phyloP scores from a whole-genome alignment of 2,329 filamentous ascomycete species.

The Corinectria fuckeliana region DNA sequence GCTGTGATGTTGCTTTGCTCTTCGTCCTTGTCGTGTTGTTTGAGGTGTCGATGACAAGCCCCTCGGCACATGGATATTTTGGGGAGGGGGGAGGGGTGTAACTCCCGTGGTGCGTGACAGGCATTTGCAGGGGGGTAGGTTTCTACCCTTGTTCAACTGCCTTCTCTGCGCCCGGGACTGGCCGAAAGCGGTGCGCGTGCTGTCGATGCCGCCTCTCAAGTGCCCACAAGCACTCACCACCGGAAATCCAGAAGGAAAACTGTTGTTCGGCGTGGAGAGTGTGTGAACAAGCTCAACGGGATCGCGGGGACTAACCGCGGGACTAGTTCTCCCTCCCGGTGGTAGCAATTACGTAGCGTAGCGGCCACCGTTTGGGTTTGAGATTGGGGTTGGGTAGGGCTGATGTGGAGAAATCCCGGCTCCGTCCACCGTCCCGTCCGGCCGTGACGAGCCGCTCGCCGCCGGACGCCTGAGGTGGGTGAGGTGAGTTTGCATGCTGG shows the following conservation, averaged over 20 bases:
- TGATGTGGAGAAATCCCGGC: constrained; percentile 24
- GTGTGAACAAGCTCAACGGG: constrained; percentile 10
- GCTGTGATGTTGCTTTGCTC: constrained; percentile 8
- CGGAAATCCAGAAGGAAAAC: not conserved
- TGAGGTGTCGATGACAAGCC: constrained; percentile 27
- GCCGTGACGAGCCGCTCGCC: constrained; percentile 12
- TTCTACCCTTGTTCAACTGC: constrained; percentile 29
- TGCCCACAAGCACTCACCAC: not conserved
- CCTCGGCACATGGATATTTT: constrained; percentile 36
- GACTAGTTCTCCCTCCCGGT: constrained; percentile 15
- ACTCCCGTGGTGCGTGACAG: constrained; percentile 32
- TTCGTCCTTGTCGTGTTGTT: constrained; percentile 14
- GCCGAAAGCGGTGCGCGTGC: constrained; percentile 15
- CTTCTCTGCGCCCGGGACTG: constrained; percentile 33
- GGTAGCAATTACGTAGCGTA: constrained; percentile 17
- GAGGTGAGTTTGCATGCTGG: constrained; percentile 8
- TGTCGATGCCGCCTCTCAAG: not conserved
- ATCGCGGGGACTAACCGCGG: constrained; percentile 18
- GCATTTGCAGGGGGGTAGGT: constrained; percentile 7
- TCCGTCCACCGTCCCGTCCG: constrained; percentile 12
- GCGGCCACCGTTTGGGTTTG: constrained; percentile 10
- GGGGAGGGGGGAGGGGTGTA: constrained; percentile 17
- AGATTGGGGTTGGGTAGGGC: constrained; percentile 17
- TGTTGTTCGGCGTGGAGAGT: constrained; percentile 3
- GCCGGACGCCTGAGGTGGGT: constrained; percentile 5